Evolutionary conservation across 768 basidiomycete species (phyloP).

Genomic region (Lepiota venenata): DNA sequence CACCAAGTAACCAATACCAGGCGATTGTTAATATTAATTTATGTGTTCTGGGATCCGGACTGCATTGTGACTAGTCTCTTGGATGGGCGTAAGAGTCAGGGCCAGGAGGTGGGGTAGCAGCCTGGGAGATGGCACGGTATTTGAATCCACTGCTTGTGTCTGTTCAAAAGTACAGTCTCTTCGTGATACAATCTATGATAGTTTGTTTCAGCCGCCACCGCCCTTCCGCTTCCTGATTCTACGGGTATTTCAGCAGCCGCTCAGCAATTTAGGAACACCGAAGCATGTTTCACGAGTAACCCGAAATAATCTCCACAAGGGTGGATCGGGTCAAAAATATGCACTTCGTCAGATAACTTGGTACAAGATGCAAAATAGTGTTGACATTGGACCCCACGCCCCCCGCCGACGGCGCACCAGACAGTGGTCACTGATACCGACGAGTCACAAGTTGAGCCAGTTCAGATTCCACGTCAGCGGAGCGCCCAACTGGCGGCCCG

Average conservation of each 20-base stretch:
- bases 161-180: slow-evolving; percentile 35
- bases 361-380: not conserved
- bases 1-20: slow-evolving; percentile 56
- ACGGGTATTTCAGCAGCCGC: no score
- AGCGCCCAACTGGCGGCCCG: not conserved
- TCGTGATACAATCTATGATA: slow-evolving; percentile 24
- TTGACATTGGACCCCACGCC: not conserved
- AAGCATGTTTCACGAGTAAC: no score
- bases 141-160: slow-evolving; percentile 23
- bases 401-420: not conserved
- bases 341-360: not conserved
- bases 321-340: no score
- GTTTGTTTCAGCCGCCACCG: slow-evolving; percentile 28
- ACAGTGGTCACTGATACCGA: not conserved
- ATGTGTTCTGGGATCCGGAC: not conserved
- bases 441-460: slow-evolving; percentile 3
- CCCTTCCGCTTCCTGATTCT: not conserved
- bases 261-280: no score
- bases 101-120: slow-evolving; percentile 10
- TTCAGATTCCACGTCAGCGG: not conserved
- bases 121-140: slow-evolving; percentile 19
- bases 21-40: slow-evolving; percentile 6
- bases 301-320: no score
- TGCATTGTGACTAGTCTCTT: not conserved
- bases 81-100: slow-evolving; percentile 5